phyloP scores from a whole-genome alignment of 1,139 yeast genomes.

The Dujonia santamariae region DNA sequence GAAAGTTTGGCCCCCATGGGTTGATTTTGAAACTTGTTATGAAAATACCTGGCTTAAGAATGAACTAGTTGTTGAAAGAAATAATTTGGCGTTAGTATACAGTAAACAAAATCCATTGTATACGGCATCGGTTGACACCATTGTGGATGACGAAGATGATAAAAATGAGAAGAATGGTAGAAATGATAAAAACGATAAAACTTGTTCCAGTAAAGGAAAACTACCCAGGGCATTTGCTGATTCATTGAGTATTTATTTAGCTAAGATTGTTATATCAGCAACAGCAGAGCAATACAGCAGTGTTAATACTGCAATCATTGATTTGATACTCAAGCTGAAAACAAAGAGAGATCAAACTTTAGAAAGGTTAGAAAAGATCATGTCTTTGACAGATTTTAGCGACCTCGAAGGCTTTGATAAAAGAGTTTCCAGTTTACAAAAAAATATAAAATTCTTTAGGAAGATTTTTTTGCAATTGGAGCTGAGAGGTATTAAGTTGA shows the following conservation, averaged over 20 bases:
- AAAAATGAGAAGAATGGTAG: not conserved
- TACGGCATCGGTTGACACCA: not conserved
- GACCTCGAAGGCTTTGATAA: conserved; percentile 56
- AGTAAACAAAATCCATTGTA: conserved; percentile 29
- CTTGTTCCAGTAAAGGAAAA: not conserved
- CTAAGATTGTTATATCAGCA: conserved; percentile 66
- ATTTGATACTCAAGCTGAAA: conserved; percentile 65
- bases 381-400: conserved; percentile 65
- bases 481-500: conserved; percentile 22
- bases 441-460: conserved; percentile 42
- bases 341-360: conserved; percentile 55
- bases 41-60: conserved; percentile 55
- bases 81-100: conserved; percentile 59
- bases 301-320: conserved; percentile 59
- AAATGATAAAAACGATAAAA: not conserved
- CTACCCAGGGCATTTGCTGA: conserved; percentile 1
- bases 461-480: conserved; percentile 47
- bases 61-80: conserved; percentile 59
- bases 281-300: conserved; percentile 74
- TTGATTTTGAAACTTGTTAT: conserved; percentile 71
- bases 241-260: conserved; percentile 54
- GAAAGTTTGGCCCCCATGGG: conserved; percentile 77
- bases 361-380: conserved; percentile 61
- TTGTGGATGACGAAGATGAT: not conserved
- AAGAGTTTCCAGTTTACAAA: conserved; percentile 55